These are phyloP conservation scores for Phyllosticta capitalensis DNA, from an alignment of 2,329 filamentous ascomycete genomes.

Conservation along the genomic window DNA sequence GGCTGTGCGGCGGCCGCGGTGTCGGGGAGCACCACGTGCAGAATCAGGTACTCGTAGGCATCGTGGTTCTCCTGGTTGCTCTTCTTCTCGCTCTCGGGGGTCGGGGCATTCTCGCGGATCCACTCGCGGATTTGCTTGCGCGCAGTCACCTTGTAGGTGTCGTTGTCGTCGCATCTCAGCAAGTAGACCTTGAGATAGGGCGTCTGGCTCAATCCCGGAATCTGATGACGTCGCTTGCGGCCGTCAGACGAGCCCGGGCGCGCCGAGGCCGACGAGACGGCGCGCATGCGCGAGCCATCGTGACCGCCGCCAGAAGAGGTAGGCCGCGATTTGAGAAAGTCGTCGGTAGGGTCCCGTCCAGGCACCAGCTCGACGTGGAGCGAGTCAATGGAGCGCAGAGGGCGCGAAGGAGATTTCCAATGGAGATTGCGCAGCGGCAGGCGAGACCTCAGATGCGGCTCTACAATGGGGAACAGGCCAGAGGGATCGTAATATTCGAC, in stretches of 20 bases:
- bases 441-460: slow-evolving; percentile 65
- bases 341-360: slow-evolving; percentile 36
- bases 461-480: slow-evolving; percentile 73
- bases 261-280: slow-evolving; percentile 10
- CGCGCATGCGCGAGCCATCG: slow-evolving; percentile 8
- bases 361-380: slow-evolving; percentile 83
- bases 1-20: slow-evolving; percentile 72
- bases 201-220: slow-evolving; percentile 83
- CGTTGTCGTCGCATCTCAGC: slow-evolving; percentile 89
- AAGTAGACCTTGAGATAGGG: slow-evolving; percentile 89
- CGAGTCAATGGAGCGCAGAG: slow-evolving; percentile 84
- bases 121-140: slow-evolving; percentile 78
- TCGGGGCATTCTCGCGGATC: slow-evolving; percentile 68
- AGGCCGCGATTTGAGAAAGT: slow-evolving; percentile 16
- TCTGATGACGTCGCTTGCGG: slow-evolving; percentile 70
- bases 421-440: slow-evolving; percentile 86
- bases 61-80: slow-evolving; percentile 85
- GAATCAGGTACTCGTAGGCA: slow-evolving; percentile 88
- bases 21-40: slow-evolving; percentile 87
- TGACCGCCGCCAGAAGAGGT: neutral
- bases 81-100: slow-evolving; percentile 43
- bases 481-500: slow-evolving; percentile 96
- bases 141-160: slow-evolving; percentile 75
- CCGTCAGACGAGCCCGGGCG: slow-evolving; percentile 18
- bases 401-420: slow-evolving; percentile 91